These are phyloP conservation scores for Botryotinia convoluta DNA, from an alignment of 2,329 filamentous ascomycete species.

Conservation along the genomic window DNA sequence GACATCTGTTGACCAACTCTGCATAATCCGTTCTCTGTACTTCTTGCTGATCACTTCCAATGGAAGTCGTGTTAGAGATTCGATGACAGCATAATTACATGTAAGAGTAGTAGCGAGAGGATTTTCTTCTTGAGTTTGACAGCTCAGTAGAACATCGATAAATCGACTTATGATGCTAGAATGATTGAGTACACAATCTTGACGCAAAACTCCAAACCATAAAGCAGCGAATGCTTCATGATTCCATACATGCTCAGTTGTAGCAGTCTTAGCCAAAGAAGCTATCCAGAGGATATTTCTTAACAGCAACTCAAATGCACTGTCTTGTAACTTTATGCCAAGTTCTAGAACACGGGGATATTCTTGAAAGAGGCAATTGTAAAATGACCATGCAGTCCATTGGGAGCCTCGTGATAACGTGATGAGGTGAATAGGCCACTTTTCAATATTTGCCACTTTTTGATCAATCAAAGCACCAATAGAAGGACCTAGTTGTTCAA, in stretches of 20 bases:
- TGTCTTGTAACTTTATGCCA: slow-evolving; percentile 23
- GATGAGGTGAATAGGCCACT: slow-evolving; percentile 19
- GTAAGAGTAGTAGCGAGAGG: slow-evolving; percentile 23
- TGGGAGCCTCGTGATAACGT: slow-evolving; percentile 24
- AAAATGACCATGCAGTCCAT: slow-evolving; percentile 30
- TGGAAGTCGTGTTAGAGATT: slow-evolving; percentile 32
- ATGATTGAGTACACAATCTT: slow-evolving; percentile 31
- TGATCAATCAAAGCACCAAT: slow-evolving; percentile 21
- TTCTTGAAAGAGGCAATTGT: slow-evolving; percentile 33
- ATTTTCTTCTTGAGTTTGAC: slow-evolving; percentile 26
- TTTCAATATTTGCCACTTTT: neutral
- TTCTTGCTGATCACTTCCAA: slow-evolving; percentile 43
- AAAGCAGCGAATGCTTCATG: slow-evolving; percentile 27
- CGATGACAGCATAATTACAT: slow-evolving; percentile 32
- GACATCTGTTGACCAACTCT: slow-evolving; percentile 26
- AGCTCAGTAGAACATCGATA: slow-evolving; percentile 32
- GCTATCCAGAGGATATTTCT: slow-evolving; percentile 33
- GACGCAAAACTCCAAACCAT: slow-evolving; percentile 31
- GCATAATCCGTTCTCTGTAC: slow-evolving; percentile 47
- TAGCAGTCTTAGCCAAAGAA: slow-evolving; percentile 23
- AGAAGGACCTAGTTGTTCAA: slow-evolving; percentile 24
- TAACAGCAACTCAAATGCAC: slow-evolving; percentile 27
- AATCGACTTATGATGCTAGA: slow-evolving; percentile 31
- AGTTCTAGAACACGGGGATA: slow-evolving; percentile 32
- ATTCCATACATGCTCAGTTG: slow-evolving; percentile 18